Base-by-base conservation (phyloP, 202 grass and related monocot species). In the Setaria italica region DNA sequence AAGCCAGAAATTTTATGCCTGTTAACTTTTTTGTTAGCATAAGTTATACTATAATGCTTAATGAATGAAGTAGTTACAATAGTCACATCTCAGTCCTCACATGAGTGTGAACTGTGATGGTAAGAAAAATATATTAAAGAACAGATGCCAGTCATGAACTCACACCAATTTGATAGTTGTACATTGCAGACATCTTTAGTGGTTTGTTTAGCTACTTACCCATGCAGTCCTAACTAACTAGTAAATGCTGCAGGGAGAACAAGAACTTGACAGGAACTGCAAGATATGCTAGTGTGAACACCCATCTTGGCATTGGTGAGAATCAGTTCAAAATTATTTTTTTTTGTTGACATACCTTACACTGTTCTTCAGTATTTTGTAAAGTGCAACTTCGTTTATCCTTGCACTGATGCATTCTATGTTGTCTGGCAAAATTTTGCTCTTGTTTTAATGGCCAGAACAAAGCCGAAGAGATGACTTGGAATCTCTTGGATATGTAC, bases 271-370 rank as follows among this genome's bases (percentile, higher is more conserved):
- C 95, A 85, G 95, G 95, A 69, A 98, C 95, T 66, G 95, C 95
- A 82, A 95, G 95, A 94, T 98, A 98, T 88, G 95, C 95, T 78
- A 95, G 95, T 55, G 95, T 98, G 66, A 98, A 95, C 89, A 98
- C 95, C 62, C 95, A 98, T 94, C 95, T 98, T 91, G 95, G 95
- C 81, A 95, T 98, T 67, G 93, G 95, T 98, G 84, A 90, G 90
- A 60, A 85, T 17, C 30, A 65, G 17, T 54, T 73, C 32, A 68
- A 68, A 66, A 15, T 59, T 70, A 25, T 25, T 13, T 8, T 72
- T 65, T 78, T 78, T 56, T 75, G 1, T 17, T 33, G 76, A 9
- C 42, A 77, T 58, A 66, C 39, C 49, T 73, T 37, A 2, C 19
- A 72, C 57, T 74, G 17, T 72, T 46, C 17, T 72, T 82, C 16